Conservation (phyloP, 2,329 filamentous ascomycete genomes). For the Sordariomycetes sp. region DNA sequence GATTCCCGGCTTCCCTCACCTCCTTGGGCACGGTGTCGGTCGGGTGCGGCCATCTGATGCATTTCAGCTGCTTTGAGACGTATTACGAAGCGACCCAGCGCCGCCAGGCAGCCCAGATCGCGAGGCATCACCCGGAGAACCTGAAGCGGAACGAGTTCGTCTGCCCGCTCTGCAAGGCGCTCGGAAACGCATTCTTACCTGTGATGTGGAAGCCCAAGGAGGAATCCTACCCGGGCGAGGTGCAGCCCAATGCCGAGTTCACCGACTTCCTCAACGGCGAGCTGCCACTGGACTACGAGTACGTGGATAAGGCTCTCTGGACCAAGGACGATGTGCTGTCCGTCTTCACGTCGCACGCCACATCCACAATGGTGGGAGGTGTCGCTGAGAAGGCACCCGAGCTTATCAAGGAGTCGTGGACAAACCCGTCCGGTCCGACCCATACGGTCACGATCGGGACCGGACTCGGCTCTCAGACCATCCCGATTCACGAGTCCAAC, state of each 20-base stretch:
- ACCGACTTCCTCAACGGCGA: conserved; percentile 56
- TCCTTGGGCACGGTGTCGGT: conserved; percentile 71
- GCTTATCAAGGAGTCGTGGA: conserved; percentile 2
- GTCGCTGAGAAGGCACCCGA: conserved; percentile 3
- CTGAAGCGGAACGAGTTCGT: conserved; percentile 78
- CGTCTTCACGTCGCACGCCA: neutral
- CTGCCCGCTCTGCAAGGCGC: conserved; percentile 90
- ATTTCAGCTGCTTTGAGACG: conserved; percentile 87
- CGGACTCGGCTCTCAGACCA: conserved; percentile 3
- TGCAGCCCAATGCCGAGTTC: conserved; percentile 52
- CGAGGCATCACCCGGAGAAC: conserved; percentile 83
- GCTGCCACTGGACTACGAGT: conserved; percentile 31
- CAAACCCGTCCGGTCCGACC: neutral
- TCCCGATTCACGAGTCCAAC: conserved; percentile 22
- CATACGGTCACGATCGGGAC: conserved; percentile 2
- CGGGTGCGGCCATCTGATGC: conserved; percentile 97
- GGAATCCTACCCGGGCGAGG: conserved; percentile 66
- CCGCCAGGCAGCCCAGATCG: conserved; percentile 85
- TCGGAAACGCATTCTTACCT: conserved; percentile 89
- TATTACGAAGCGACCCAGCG: conserved; percentile 78
- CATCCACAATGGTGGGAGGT: neutral
- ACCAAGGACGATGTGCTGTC: neutral
- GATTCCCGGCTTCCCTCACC: conserved; percentile 62
- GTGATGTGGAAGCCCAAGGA: conserved; percentile 93
- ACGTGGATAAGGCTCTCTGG: neutral